Percentiles rank a stretch among this genome's conserved stretches.
Evolutionary conservation across 192 early-diverging fungal species (phyloP).

Genomic region (Podila minutissima): DNA sequence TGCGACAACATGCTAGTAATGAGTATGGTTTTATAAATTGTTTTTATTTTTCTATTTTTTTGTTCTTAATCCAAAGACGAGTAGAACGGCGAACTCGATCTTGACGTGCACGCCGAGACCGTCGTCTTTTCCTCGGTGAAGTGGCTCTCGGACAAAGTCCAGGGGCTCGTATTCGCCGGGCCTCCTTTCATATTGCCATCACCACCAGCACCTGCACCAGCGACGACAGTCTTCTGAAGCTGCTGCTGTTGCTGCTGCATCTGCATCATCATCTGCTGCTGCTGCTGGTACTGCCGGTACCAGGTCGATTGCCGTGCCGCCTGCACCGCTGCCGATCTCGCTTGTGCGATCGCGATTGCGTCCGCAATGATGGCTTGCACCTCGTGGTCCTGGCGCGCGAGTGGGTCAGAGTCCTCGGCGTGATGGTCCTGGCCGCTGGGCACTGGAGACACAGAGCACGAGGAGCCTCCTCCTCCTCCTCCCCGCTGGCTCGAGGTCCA

Average conservation of each 20-base stretch:
- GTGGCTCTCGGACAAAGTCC: neutral
- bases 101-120: neutral
- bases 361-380: conserved; percentile 29
- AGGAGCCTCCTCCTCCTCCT: neutral
- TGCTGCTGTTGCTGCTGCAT: neutral
- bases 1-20: no score
- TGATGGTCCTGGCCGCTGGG: neutral
- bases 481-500: neutral
- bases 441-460: neutral
- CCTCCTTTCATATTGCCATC: no score
- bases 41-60: neutral
- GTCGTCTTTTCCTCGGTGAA: conserved; percentile 3
- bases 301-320: conserved; percentile 15
- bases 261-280: neutral
- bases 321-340: conserved; percentile 22
- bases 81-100: neutral
- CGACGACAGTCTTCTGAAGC: neutral
- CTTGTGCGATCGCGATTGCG: conserved; percentile 25
- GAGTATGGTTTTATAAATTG: neutral
- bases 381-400: conserved; percentile 11
- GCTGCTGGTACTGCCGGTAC: conserved; percentile 11
- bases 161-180: neutral
- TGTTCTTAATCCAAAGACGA: neutral
- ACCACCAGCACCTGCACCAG: no score
- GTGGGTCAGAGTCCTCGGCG: no score